Base-by-base conservation (phyloP, 2,329 filamentous ascomycete genomes). In the Claviceps paspali region DNA sequence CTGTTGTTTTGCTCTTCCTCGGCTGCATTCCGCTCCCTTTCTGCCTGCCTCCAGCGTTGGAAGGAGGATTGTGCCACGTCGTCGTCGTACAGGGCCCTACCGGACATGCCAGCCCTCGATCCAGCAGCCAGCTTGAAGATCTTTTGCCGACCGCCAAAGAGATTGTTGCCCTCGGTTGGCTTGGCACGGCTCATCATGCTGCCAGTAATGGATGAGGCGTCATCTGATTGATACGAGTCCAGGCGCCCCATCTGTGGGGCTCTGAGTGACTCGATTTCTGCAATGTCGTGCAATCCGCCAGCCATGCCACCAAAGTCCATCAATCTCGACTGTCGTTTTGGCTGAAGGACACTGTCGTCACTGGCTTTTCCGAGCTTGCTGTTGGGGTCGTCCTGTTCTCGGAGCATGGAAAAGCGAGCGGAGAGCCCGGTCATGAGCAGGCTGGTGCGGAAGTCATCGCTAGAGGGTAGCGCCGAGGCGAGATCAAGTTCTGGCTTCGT, bases 91-190 rank as follows among this genome's bases (percentile, higher is more conserved):
- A 94, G 57, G 0, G 77, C 45, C 74, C 78, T 18, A 71, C 82
- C 82, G 32, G 66, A 62, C 65, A 83, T 72, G 32, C 67, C 69
- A 15, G 64, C 62, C 12, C 49, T 52, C 2, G 64, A 65, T 30
- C 67, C 67, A 3, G 64, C 65, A 1, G 82, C 68, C 45, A 94
- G 82, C 56, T 85, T 87, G 59, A 92, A 96, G 27, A 96, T 79
- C 62, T 96, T 96, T 55, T 96, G 91, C 31, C 91, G 76, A 12
- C 91, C 91, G 40, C 91, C 91, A 58, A 98, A 98, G 39, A 98
- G 60, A 47, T 83, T 81, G 53, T 96, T 98, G 32, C 88, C 86
- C 52, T 96, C 88, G 1, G 74, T 78, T 0, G 84, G 86, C 47
- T 87, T 79, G 6, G 80, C 67, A 36, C 91, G 72, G 48, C 68